Percentiles rank a stretch among this genome's conserved stretches.
These are phyloP conservation scores for Kodamaea sagamina DNA, from an alignment of 805 yeast species.

Conservation along the genomic window DNA sequence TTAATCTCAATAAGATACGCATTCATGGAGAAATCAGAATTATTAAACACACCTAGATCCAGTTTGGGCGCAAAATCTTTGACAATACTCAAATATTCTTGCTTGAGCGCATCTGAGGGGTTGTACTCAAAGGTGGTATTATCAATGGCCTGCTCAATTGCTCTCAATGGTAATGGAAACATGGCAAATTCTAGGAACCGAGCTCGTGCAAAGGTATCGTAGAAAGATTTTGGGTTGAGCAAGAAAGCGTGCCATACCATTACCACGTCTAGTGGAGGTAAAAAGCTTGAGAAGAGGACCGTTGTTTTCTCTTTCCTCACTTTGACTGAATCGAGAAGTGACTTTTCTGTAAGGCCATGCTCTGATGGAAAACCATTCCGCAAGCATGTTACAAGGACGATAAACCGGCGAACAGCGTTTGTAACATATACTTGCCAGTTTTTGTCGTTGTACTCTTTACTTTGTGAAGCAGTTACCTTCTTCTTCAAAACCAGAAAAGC, in stretches of 20 bases:
- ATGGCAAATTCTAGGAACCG: slow-evolving; percentile 18
- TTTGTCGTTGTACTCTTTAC: slow-evolving; percentile 8
- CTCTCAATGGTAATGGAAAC: slow-evolving; percentile 22
- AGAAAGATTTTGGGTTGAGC: slow-evolving; percentile 20
- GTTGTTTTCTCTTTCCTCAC: too few relatives aligned
- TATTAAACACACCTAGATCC: slow-evolving; percentile 1
- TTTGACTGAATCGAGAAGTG: too few relatives aligned
- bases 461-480: neutral
- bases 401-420: slow-evolving; percentile 24
- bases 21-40: slow-evolving; percentile 9
- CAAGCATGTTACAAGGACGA: slow-evolving; percentile 21
- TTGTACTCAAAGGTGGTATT: slow-evolving; percentile 15
- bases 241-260: slow-evolving; percentile 28
- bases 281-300: neutral
- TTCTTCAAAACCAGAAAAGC: slow-evolving; percentile 22
- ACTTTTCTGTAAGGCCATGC: slow-evolving; percentile 22
- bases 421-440: slow-evolving; percentile 27
- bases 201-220: slow-evolving; percentile 19
- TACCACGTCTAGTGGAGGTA: slow-evolving; percentile 26
- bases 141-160: slow-evolving; percentile 14
- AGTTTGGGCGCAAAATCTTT: too few relatives aligned
- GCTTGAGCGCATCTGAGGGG: neutral
- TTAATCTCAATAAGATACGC: slow-evolving; percentile 13
- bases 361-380: slow-evolving; percentile 24
- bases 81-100: too few relatives aligned